Base-by-base conservation (phyloP, 1,284 basidiomycete species). In the Malassezia japonica region DNA sequence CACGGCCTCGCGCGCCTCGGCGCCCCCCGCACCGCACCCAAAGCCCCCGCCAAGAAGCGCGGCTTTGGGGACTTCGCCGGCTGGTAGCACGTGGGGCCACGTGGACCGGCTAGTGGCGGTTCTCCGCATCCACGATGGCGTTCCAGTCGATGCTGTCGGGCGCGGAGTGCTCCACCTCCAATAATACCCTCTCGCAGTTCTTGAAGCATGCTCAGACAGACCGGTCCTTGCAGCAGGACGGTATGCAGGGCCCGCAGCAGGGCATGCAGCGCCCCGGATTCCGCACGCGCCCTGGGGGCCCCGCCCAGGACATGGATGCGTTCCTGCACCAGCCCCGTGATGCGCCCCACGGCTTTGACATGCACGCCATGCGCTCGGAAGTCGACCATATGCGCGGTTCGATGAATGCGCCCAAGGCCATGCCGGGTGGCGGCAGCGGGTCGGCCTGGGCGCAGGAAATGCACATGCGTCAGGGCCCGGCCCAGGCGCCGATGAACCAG, bases 141-240 rank as follows among this genome's bases (percentile, higher is more conserved):
- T 76, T 77, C 57, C 67, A 74, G 47, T 70, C 76, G 51, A 80
- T 95, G 57, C 82, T 95, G 60, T 89, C 86, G 48, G 90, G 89
- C 58, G 82, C 88, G 47, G 91, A 92, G 75, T 94, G 91, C 75
- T 85, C 85, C 7, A 81, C 83, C 20, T 79, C 83, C 6, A 80
- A 83, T 48, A 96, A 95, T 71, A 88, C 90, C 4, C 78, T 98
- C 27, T 83, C 86, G 16, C 85, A 89, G 65, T 83, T 96, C 36
- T 78, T 92, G 54, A 95, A 95, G 74, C 86, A 94, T 64, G 83
- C 89, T 4, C 87, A 90, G 57, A 83, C 83, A 3, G 91, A 96
- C 75, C 82, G 85, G 49, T 88, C 86, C 67, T 74, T 94, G 29
- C 87, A 91, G 52, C 65, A 71, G 50, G 69, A 54, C 37, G 20